Conservation (phyloP, 169 alveolate species). For the Eimeria falciformis region DNA sequence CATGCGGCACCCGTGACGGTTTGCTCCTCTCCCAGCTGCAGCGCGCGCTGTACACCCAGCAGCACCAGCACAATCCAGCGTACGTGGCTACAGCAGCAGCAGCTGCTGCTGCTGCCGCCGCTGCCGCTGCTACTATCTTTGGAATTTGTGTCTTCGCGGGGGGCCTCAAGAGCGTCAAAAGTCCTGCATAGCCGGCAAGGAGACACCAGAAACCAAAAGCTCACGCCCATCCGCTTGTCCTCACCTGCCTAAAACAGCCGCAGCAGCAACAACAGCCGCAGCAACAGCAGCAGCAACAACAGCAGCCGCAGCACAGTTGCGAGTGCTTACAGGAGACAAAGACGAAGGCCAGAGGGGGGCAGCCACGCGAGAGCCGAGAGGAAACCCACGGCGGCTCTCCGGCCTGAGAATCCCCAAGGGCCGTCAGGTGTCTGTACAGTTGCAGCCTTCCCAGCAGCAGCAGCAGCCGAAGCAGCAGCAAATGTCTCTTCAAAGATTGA, state of each 20-base stretch:
- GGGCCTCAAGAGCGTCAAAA: slow-evolving; percentile 2
- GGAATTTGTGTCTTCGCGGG: slow-evolving; percentile 1
- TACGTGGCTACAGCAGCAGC: slow-evolving; percentile 46
- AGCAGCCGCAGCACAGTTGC: slow-evolving; percentile 9
- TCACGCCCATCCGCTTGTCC: too few relatives aligned
- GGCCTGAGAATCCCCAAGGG: neutral
- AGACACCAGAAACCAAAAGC: too few relatives aligned
- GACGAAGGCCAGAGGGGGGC: slow-evolving; percentile 47
- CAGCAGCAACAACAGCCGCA: slow-evolving; percentile 26
- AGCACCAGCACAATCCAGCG: slow-evolving; percentile 45
- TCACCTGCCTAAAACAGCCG: neutral
- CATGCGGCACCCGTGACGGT: slow-evolving; percentile 36
- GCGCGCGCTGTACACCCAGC: slow-evolving; percentile 1
- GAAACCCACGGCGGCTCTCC: neutral
- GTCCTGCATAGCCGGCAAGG: neutral
- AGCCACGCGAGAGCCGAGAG: slow-evolving; percentile 41
- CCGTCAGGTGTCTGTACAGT: slow-evolving; percentile 22
- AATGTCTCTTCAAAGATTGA: neutral
- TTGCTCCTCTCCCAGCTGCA: slow-evolving; percentile 52
- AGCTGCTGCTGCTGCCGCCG: slow-evolving; percentile 19
- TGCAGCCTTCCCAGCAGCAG: neutral
- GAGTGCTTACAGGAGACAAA: slow-evolving; percentile 22
- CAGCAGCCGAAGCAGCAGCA: slow-evolving; percentile 8
- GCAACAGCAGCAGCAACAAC: slow-evolving; percentile 32
- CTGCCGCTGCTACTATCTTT: slow-evolving; percentile 30